phyloP scores from a whole-genome alignment of 805 yeast species.

The Barnettozyma vustinii region DNA sequence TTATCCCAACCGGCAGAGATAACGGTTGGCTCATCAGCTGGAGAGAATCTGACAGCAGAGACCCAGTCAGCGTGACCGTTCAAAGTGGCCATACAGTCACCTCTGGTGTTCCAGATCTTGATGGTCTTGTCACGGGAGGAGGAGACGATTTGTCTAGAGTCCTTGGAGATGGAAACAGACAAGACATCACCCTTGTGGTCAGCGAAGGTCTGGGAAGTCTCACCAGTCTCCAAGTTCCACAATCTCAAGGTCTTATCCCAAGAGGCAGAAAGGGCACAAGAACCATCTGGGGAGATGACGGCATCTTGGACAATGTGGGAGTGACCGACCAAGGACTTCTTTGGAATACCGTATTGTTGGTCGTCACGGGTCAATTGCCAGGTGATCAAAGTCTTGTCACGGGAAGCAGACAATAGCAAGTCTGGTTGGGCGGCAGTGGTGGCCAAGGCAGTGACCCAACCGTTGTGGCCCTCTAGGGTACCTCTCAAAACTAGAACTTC shows the following conservation, averaged over 20 bases:
- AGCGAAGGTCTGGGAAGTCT: slow-evolving; percentile 87
- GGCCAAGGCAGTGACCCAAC: slow-evolving; percentile 98
- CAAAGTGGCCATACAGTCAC: slow-evolving; percentile 93
- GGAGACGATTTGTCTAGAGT: slow-evolving; percentile 96
- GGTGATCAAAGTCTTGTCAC: slow-evolving; percentile 97
- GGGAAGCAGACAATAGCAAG: slow-evolving; percentile 94
- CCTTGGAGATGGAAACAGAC: slow-evolving; percentile 93
- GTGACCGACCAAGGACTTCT: slow-evolving; percentile 96
- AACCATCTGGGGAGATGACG: slow-evolving; percentile 96
- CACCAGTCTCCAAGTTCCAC: slow-evolving; percentile 96
- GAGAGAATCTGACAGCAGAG: slow-evolving; percentile 95
- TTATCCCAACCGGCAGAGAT: slow-evolving; percentile 99
- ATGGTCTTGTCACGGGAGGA: slow-evolving; percentile 99
- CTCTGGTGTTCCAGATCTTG: slow-evolving; percentile 98
- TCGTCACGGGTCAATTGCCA: slow-evolving; percentile 98
- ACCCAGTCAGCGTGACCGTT: slow-evolving; percentile 99
- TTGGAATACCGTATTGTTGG: slow-evolving; percentile 96
- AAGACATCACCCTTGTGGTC: slow-evolving; percentile 98
- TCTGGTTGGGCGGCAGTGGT: slow-evolving; percentile 98
- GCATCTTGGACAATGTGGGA: slow-evolving; percentile 98
- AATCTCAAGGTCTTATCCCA: slow-evolving; percentile 99
- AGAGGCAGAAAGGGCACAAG: slow-evolving; percentile 96
- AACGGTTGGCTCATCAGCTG: slow-evolving; percentile 68
- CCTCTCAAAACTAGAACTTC: slow-evolving; percentile 99
- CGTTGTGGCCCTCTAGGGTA: slow-evolving; percentile 95